A percentile compares a stretch with the other conserved stretches of the same genome.
phyloP scores from a whole-genome alignment of 148 eudicot genomes.

The Amaranthus palmeri region DNA sequence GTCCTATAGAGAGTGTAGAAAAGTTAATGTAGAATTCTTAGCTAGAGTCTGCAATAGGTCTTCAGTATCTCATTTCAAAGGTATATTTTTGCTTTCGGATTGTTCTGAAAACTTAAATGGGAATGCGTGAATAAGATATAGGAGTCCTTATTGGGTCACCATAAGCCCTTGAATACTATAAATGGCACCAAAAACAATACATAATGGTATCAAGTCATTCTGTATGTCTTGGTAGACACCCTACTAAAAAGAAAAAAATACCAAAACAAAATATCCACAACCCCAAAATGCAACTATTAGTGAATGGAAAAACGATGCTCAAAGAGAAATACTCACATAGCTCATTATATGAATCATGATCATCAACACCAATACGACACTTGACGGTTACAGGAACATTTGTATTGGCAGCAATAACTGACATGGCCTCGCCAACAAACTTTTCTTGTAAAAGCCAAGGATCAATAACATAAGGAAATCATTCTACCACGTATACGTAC shows the following conservation, averaged over 20 bases:
- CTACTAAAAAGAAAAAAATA: background rate
- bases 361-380: constrained; percentile 95
- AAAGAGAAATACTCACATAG: constrained; percentile 58
- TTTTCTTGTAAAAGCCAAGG: constrained; percentile 54
- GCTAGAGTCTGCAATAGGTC: too few relatives aligned
- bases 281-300: background rate
- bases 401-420: constrained; percentile 88
- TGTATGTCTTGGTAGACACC: background rate
- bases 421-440: constrained; percentile 99
- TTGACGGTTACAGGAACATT: constrained; percentile 91
- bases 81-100: too few relatives aligned
- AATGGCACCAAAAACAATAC: background rate
- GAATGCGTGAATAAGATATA: too few relatives aligned
- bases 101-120: too few relatives aligned
- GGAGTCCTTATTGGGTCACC: background rate
- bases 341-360: constrained; percentile 89
- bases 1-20: too few relatives aligned
- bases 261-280: background rate
- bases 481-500: constrained; percentile 14
- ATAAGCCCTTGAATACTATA: background rate
- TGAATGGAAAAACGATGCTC: background rate
- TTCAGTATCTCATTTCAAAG: too few relatives aligned
- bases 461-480: constrained; percentile 26
- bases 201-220: too few relatives aligned
- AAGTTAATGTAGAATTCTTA: too few relatives aligned